phyloP scores from a whole-genome alignment of 148 eudicot species.

The Drosera capensis region DNA sequence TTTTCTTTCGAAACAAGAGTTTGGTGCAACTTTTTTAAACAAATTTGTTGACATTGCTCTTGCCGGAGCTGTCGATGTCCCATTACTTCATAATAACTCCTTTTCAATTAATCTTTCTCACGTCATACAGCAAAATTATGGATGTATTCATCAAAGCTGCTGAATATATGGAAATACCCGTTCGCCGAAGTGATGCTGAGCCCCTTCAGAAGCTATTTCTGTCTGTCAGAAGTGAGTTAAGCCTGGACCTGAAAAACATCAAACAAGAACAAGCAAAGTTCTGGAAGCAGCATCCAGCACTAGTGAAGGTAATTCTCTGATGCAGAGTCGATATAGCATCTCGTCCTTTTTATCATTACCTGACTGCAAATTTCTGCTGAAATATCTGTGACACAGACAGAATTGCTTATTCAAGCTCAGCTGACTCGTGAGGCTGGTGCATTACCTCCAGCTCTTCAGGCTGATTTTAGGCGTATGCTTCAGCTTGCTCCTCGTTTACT shows the following conservation, averaged over 20 bases:
- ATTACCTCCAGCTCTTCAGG: conserved; percentile 12
- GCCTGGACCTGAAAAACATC: conserved; percentile 11
- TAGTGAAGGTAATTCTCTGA: conserved; percentile 8
- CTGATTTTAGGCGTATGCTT: conserved; percentile 14
- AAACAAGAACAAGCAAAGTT: conserved; percentile 15
- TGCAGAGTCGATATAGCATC: neutral
- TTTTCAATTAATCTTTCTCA: neutral
- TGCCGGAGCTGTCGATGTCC: neutral
- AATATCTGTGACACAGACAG: conserved; percentile 6
- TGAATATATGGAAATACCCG: conserved; percentile 12
- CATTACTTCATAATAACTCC: neutral
- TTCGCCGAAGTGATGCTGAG: conserved; percentile 11
- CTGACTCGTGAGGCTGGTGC: conserved; percentile 13
- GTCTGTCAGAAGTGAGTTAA: conserved; percentile 15
- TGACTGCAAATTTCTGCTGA: neutral
- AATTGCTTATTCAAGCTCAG: conserved; percentile 13
- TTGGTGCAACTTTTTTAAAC: no score
- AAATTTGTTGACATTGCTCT: no score
- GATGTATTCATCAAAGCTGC: conserved; percentile 17
- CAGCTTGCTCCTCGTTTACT: conserved; percentile 22
- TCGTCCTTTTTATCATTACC: neutral
- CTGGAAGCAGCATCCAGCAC: conserved; percentile 18
- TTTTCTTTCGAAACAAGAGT: no score
- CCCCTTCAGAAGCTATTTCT: conserved; percentile 10
- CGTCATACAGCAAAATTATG: conserved; percentile 11